Evolutionary conservation across 1,284 basidiomycete species (phyloP).

Genomic region (Porogramme epimiltina): DNA sequence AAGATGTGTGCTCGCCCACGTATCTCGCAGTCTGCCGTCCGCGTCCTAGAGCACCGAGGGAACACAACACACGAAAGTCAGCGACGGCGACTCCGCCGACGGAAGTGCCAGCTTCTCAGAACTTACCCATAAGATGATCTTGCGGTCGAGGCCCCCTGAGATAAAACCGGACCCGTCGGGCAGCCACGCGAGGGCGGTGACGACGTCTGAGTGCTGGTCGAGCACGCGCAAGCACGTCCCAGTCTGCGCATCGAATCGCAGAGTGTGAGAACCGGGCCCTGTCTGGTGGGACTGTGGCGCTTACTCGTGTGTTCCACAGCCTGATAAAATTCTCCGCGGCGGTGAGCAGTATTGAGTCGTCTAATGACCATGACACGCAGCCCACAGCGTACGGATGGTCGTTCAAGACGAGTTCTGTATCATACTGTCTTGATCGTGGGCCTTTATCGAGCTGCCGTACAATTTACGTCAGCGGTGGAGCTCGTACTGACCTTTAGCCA

Average conservation of each 20-base stretch:
- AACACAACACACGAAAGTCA: conserved; percentile 5
- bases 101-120: conserved; percentile 3
- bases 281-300: conserved; percentile 18
- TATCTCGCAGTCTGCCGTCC: conserved; percentile 70
- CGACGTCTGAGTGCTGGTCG: conserved; percentile 78
- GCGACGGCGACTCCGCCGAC: conserved; percentile 1
- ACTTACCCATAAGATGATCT: conserved; percentile 85
- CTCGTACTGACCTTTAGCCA: not conserved
- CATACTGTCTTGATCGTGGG: conserved; percentile 59
- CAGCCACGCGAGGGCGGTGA: conserved; percentile 87
- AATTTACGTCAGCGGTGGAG: conserved; percentile 5
- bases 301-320: conserved; percentile 86
- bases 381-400: conserved; percentile 82
- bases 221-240: conserved; percentile 68
- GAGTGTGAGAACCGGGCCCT: not conserved
- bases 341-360: conserved; percentile 82
- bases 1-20: conserved; percentile 77
- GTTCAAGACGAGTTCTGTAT: conserved; percentile 56
- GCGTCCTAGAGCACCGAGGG: conserved; percentile 52
- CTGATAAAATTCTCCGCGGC: conserved; percentile 79
- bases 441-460: conserved; percentile 47
- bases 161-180: conserved; percentile 90
- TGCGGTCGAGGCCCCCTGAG: conserved; percentile 88
- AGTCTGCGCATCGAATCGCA: conserved; percentile 47
- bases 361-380: conserved; percentile 88